Evolutionary conservation across 176 grass and related monocot genomes (phyloP), one percentile per base, ranked within the genome.

Genomic region (Dendrocalamus sinicus): DNA sequence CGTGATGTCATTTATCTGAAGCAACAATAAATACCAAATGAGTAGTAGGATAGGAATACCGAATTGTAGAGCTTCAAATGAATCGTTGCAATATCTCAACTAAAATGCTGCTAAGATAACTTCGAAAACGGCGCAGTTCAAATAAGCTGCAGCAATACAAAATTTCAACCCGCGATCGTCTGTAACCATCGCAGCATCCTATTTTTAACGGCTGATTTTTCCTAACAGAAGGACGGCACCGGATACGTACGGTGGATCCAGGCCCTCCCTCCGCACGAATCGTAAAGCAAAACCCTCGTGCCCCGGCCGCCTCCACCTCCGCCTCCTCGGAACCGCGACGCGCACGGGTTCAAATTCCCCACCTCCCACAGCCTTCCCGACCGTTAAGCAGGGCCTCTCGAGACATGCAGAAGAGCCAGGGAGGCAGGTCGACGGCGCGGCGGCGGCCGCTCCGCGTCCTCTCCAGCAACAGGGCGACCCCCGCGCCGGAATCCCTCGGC

Each of bases 361-460:
- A 0, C 8, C 32, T 19, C 59, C 32, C 63, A 9, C 15, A 76
- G 51, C 14, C 81, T 80, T 90, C 12, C 81, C 85, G 85, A 87
- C 89, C 89, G 89, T 88, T 91, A 55, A 37, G 26, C 51, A 46
- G 35, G 35, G 35, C 35, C 78, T 37, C 24, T 11, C 23, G 35
- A n/a, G 11, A 0, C 39, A 94, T 83, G 93, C 85, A 83, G 76
- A 92, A 79, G 90, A 91, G 88, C 70, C 83, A 76, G 41, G 85
- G 75, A 40, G 12, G 48, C 81, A 90, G 87, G 35, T 85, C 88
- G 39, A 73, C 83, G 86, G 90, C 86, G 86, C 86, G 72, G 85
- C 88, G 88, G 72, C 89, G 57, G 52, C 86, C 93, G 16, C 90
- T 95, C 14, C 61, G 65, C 39, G 53, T 82, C 83, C 70, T 92